Evolutionary conservation across 2,329 filamentous ascomycete genomes (phyloP).

Genomic region (Elsinoe fawcettii): DNA sequence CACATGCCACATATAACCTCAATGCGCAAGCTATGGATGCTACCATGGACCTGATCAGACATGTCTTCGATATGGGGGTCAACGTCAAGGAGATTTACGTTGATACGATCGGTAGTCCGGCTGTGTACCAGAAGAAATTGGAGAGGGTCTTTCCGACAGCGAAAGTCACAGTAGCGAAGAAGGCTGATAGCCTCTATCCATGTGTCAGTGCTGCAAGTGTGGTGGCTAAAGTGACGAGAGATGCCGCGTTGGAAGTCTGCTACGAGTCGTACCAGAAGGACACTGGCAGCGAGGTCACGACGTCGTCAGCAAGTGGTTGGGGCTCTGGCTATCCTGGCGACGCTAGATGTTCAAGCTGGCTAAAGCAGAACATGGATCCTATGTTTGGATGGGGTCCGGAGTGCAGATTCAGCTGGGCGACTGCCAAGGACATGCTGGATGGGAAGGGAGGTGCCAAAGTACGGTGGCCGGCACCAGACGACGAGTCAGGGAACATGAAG

Average conservation of each 20-base stretch:
- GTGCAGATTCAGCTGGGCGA: constrained; percentile 92
- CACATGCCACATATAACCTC: constrained; percentile 65
- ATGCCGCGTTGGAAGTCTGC: constrained; percentile 76
- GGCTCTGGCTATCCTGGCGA: constrained; percentile 93
- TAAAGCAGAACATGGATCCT: constrained; percentile 80
- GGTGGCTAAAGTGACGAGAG: constrained; percentile 90
- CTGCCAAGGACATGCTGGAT: constrained; percentile 87
- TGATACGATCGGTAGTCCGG: constrained; percentile 83
- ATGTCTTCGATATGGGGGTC: constrained; percentile 67
- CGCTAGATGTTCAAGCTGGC: constrained; percentile 68
- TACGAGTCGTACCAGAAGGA: constrained; percentile 48
- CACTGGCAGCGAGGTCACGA: constrained; percentile 26
- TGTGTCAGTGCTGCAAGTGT: constrained; percentile 91
- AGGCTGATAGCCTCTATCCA: constrained; percentile 87
- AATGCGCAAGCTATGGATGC: constrained; percentile 95
- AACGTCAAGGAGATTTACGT: constrained; percentile 87
- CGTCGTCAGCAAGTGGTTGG: constrained; percentile 50
- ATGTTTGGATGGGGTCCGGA: constrained; percentile 93
- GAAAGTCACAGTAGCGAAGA: constrained; percentile 49
- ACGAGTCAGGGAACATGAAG: constrained; percentile 56
- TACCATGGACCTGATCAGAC: constrained; percentile 71
- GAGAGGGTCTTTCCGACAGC: constrained; percentile 72
- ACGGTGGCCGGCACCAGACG: constrained; percentile 74
- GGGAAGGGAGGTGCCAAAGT: constrained; percentile 61
- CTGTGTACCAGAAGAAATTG: constrained; percentile 74